Conservation (phyloP, 176 grass and related monocot species). For the Canna indica region DNA sequence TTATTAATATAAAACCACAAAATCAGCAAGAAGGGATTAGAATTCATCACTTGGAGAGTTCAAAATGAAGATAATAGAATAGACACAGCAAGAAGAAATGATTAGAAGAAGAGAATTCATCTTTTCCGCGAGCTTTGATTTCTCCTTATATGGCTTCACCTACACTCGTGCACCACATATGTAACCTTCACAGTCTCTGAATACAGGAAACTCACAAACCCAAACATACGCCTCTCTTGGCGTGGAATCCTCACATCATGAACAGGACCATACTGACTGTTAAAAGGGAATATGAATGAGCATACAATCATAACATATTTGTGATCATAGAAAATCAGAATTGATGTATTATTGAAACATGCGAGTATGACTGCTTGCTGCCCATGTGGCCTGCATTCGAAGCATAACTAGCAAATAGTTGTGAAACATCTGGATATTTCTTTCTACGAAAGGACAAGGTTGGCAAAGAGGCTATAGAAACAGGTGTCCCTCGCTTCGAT, state of each 20-base stretch:
- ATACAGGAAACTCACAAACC: constrained; percentile 54
- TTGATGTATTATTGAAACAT: constrained; percentile 39
- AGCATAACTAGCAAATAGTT: background rate
- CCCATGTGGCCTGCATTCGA: constrained; percentile 28
- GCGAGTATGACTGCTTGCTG: constrained; percentile 30
- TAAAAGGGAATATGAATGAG: background rate
- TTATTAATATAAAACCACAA: background rate
- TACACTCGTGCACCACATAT: constrained; percentile 31
- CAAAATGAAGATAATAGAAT: background rate
- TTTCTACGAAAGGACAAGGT: too few relatives aligned
- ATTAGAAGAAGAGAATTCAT: constrained; percentile 2
- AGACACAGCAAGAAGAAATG: background rate
- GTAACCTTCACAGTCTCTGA: constrained; percentile 26
- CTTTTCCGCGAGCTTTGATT: constrained; percentile 21
- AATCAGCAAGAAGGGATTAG: constrained; percentile 2
- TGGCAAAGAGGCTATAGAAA: constrained; percentile 37
- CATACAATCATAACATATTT: background rate
- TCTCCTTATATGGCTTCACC: constrained; percentile 33
- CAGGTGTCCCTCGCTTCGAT: constrained; percentile 11
- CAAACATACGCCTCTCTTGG: constrained; percentile 29
- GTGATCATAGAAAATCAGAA: background rate
- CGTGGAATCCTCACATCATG: constrained; percentile 31
- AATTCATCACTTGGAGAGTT: constrained; percentile 1
- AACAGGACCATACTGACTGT: constrained; percentile 48
- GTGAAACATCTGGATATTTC: too few relatives aligned